phyloP scores from a whole-genome alignment of 2,329 filamentous ascomycete genomes.

The Alternaria sp. region DNA sequence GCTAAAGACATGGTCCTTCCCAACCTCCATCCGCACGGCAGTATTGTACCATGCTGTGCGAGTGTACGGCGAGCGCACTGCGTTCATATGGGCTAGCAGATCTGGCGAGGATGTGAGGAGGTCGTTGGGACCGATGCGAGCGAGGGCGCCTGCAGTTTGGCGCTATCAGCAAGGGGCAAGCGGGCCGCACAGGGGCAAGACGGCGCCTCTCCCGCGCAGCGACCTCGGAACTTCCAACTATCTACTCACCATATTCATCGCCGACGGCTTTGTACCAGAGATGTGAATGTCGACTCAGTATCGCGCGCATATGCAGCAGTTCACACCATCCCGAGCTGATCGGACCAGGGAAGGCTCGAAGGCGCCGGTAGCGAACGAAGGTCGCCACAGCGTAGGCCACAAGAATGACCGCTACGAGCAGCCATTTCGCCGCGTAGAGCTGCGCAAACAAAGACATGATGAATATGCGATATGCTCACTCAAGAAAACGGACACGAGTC shows the following conservation, averaged over 20 bases:
- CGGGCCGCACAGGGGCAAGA: neutral
- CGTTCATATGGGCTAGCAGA: constrained; percentile 51
- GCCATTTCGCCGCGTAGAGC: constrained; percentile 14
- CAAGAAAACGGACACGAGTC: neutral
- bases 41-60: constrained; percentile 37
- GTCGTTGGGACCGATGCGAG: constrained; percentile 55
- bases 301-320: constrained; percentile 25
- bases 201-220: neutral
- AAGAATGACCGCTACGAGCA: constrained; percentile 6
- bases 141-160: constrained; percentile 40
- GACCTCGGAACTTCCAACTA: neutral
- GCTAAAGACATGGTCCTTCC: constrained; percentile 59
- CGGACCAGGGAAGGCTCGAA: constrained; percentile 30
- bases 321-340: constrained; percentile 31
- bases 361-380: constrained; percentile 19
- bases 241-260: constrained; percentile 31
- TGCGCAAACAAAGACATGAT: constrained; percentile 12
- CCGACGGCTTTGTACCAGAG: constrained; percentile 26
- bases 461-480: neutral
- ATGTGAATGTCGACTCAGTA: constrained; percentile 22
- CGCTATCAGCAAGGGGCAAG: neutral
- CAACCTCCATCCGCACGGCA: constrained; percentile 55
- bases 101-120: constrained; percentile 57
- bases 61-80: constrained; percentile 49
- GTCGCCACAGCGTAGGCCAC: constrained; percentile 14